These are phyloP conservation scores for Colletotrichum endophyticum DNA, from an alignment of 2,329 filamentous ascomycete genomes.

Conservation along the genomic window DNA sequence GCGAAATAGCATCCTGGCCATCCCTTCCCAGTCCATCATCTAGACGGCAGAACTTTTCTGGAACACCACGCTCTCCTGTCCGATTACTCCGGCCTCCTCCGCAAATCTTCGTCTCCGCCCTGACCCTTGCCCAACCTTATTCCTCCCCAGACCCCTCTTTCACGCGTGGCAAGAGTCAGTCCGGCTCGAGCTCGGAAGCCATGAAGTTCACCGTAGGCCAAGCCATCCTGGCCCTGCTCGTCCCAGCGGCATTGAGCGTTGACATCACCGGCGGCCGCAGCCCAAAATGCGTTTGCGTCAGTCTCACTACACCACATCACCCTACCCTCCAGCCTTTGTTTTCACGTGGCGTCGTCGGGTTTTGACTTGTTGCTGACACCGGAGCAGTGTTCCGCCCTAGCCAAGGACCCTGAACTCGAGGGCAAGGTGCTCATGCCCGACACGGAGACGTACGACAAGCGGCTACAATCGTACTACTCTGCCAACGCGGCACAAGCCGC, in stretches of 20 bases:
- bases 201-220: not conserved
- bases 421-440: constrained; percentile 27
- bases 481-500: constrained; percentile 32
- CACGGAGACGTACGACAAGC: constrained; percentile 23
- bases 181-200: not conserved
- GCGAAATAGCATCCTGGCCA: not conserved
- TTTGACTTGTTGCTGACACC: not conserved
- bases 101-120: not conserved
- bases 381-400: constrained; percentile 27
- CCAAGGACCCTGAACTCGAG: constrained; percentile 21
- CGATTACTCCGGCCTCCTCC: not conserved
- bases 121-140: not conserved
- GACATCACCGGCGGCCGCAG: not conserved
- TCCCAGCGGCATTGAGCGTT: not conserved
- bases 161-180: not conserved
- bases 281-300: not conserved
- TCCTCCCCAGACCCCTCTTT: not conserved
- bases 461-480: constrained; percentile 31
- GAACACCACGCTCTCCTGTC: not conserved
- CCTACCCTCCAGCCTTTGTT: not conserved
- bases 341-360: not conserved
- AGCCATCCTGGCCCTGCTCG: not conserved
- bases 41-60: not conserved
- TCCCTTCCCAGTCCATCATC: not conserved
- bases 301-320: not conserved